These are phyloP conservation scores for Dictyostelium firmibasis DNA, from an alignment of 78 protist species.

Conservation along the genomic window DNA sequence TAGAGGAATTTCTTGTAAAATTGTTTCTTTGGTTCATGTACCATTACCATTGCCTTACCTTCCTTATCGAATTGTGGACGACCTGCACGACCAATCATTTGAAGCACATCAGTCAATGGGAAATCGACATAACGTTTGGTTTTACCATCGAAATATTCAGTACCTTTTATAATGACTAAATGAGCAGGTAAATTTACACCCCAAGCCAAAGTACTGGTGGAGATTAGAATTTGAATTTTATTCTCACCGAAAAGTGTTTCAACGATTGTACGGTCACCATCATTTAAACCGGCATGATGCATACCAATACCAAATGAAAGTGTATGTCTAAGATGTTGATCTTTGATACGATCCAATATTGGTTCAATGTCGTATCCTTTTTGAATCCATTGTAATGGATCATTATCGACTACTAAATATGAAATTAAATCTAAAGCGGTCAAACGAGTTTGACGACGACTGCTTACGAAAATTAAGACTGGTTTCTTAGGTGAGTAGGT, in stretches of 20 bases:
- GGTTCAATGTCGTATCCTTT: conserved; percentile 62
- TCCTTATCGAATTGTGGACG: conserved; percentile 98
- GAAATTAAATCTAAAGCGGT: conserved; percentile 97
- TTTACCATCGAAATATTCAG: conserved; percentile 88
- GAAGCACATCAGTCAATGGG: conserved; percentile 98
- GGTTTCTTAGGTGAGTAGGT: conserved; percentile 89
- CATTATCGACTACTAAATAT: conserved; percentile 80
- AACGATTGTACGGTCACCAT: conserved; percentile 84
- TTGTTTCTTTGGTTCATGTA: conserved; percentile 94
- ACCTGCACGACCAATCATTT: conserved; percentile 99
- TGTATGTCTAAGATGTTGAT: conserved; percentile 85
- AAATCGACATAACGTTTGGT: conserved; percentile 90
- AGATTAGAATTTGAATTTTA: conserved; percentile 95
- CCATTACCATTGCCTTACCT: conserved; percentile 92
- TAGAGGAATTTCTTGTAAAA: conserved; percentile 97
- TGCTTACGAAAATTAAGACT: conserved; percentile 97
- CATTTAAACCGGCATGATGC: conserved; percentile 99
- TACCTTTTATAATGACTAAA: conserved; percentile 98
- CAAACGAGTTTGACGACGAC: conserved; percentile 99
- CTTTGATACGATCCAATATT: conserved; percentile 58
- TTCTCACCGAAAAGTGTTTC: conserved; percentile 93
- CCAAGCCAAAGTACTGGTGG: conserved; percentile 99
- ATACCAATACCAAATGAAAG: conserved; percentile 98
- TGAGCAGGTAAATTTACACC: conserved; percentile 99
- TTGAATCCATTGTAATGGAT: conserved; percentile 69